These are phyloP conservation scores for Dendryphion nanum DNA, from an alignment of 2,329 filamentous ascomycete genomes.

Conservation along the genomic window DNA sequence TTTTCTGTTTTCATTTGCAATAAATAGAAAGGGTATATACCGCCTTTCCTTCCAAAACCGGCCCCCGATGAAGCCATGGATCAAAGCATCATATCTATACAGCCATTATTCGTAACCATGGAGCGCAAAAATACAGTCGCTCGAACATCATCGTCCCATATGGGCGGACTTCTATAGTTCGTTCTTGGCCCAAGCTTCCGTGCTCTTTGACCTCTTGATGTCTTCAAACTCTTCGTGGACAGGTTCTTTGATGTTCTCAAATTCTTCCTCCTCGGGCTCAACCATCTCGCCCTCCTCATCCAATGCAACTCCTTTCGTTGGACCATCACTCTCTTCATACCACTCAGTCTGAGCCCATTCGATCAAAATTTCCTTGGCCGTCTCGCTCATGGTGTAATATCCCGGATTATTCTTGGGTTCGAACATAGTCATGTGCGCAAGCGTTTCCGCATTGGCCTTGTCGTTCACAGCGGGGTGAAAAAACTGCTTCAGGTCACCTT, in stretches of 20 bases:
- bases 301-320: conserved; percentile 17
- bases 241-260: conserved; percentile 20
- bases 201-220: too few species aligned
- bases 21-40: too few species aligned
- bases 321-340: conserved; percentile 55
- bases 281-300: conserved; percentile 35
- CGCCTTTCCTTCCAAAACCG: too few species aligned
- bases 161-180: too few species aligned
- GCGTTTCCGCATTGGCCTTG: conserved; percentile 72
- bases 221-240: neutral
- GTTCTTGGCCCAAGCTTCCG: too few species aligned
- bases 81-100: too few species aligned
- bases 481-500: conserved; percentile 28
- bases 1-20: too few species aligned
- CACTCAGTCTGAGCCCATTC: conserved; percentile 65
- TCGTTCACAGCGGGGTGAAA: conserved; percentile 65
- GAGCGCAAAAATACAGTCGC: too few species aligned
- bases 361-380: conserved; percentile 64
- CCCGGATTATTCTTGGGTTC: conserved; percentile 69
- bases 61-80: too few species aligned
- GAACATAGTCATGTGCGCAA: conserved; percentile 82
- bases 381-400: conserved; percentile 65
- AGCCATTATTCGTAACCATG: too few species aligned
- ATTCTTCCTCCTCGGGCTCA: conserved; percentile 22
- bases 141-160: too few species aligned